Evolutionary conservation across 768 basidiomycete genomes (phyloP).

Genomic region (Tylopilus subfusipes): DNA sequence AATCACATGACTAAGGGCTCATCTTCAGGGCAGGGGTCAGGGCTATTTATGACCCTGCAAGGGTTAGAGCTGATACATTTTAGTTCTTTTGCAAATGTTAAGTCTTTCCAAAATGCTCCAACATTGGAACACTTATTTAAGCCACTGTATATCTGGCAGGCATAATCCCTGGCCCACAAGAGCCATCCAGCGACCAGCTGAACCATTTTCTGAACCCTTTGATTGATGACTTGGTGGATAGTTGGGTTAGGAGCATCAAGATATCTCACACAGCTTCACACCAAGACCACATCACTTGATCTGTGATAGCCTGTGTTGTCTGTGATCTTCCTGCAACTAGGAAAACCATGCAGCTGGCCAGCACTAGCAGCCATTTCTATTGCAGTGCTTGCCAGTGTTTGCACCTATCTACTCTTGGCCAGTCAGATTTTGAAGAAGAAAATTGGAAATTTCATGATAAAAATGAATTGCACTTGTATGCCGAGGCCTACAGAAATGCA

Average conservation of each 20-base stretch:
- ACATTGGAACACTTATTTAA: no score
- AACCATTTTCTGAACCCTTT: neutral
- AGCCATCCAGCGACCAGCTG: slow-evolving; percentile 25
- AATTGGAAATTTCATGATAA: neutral
- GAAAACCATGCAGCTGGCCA: neutral
- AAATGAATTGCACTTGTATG: neutral
- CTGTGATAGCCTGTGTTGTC: neutral
- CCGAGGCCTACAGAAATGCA: neutral
- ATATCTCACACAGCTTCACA: neutral
- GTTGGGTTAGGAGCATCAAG: neutral
- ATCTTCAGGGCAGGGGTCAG: no score
- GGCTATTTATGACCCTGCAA: no score
- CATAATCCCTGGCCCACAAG: slow-evolving; percentile 40
- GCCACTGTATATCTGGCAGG: no score
- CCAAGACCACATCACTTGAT: neutral
- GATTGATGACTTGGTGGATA: slow-evolving; percentile 25
- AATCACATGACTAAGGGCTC: no score
- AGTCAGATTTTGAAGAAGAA: neutral
- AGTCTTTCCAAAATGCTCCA: no score
- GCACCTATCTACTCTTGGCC: neutral
- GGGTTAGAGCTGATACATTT: no score
- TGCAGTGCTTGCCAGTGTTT: neutral
- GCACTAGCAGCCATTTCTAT: neutral
- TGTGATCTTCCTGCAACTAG: neutral
- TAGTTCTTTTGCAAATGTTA: no score